Evolutionary conservation across 768 basidiomycete genomes (phyloP).

Genomic region (Hortiboletus flavorubellus): DNA sequence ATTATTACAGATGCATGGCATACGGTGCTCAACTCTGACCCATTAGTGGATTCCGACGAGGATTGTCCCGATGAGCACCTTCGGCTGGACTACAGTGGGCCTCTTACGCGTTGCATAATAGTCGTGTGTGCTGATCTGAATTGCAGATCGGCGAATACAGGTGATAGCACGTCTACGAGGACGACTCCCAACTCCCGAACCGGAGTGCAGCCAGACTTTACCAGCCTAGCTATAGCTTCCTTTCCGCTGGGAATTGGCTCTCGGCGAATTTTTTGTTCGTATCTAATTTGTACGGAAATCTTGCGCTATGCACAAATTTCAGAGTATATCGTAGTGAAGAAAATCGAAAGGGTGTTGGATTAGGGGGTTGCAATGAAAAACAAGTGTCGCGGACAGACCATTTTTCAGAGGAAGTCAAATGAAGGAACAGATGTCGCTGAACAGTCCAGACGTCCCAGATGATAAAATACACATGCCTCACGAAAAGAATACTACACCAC

Average conservation of each 20-base stretch:
- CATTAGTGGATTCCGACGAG: slow-evolving; percentile 74
- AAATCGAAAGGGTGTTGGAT: slow-evolving; percentile 16
- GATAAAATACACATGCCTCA: slow-evolving; percentile 33
- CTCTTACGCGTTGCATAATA: not conserved
- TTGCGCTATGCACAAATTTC: slow-evolving; percentile 19
- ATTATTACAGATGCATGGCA: slow-evolving; percentile 65
- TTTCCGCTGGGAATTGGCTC: not conserved
- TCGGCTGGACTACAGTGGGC: slow-evolving; percentile 62
- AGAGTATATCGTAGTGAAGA: slow-evolving; percentile 24
- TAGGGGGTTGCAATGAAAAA: slow-evolving; percentile 9
- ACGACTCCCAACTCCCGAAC: slow-evolving; percentile 55
- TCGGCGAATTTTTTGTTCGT: not conserved
- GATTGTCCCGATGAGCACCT: slow-evolving; percentile 62
- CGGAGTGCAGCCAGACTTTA: slow-evolving; percentile 22
- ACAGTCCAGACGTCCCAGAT: slow-evolving; percentile 32
- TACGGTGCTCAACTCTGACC: slow-evolving; percentile 60
- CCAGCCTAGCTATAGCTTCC: slow-evolving; percentile 1
- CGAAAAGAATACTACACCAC: slow-evolving; percentile 26
- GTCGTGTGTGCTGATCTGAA: slow-evolving; percentile 9
- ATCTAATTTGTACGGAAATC: slow-evolving; percentile 3
- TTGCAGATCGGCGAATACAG: slow-evolving; percentile 54
- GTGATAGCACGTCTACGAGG: slow-evolving; percentile 58
- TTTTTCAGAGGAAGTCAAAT: slow-evolving; percentile 21
- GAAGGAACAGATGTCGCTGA: slow-evolving; percentile 29
- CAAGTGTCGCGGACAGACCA: slow-evolving; percentile 11